Evolutionary conservation across 116 monocot species (phyloP).

Genomic region (Iris pallida): DNA sequence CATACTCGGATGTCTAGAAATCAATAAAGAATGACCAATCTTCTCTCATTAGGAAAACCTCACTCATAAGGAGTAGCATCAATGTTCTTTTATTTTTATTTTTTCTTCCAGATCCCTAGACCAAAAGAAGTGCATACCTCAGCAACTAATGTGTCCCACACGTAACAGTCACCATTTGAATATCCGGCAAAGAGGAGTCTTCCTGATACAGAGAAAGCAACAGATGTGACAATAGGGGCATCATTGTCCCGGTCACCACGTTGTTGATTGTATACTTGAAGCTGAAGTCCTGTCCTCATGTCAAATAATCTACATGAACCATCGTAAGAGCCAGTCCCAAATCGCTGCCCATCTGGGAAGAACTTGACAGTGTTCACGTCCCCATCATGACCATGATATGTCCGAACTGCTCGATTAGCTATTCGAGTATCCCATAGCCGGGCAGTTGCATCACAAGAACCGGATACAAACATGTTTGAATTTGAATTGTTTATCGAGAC

Average conservation of each 20-base stretch:
- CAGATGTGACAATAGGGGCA: conserved; percentile 63
- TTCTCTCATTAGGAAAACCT: too few relatives aligned
- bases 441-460: conserved; percentile 90
- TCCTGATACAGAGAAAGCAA: conserved; percentile 94
- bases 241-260: conserved; percentile 39
- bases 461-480: conserved; percentile 91
- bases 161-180: conserved; percentile 91
- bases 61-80: too few relatives aligned
- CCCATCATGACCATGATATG: conserved; percentile 75
- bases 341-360: conserved; percentile 93
- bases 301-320: conserved; percentile 89
- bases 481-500: conserved; percentile 77
- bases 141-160: conserved; percentile 93
- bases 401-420: conserved; percentile 82
- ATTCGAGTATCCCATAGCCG: conserved; percentile 87
- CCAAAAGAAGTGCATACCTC: conserved; percentile 41
- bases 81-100: neutral
- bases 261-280: conserved; percentile 67
- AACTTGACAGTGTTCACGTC: conserved; percentile 91
- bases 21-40: too few relatives aligned
- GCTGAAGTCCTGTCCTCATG: conserved; percentile 93
- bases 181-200: conserved; percentile 96
- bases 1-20: too few relatives aligned
- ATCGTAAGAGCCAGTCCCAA: conserved; percentile 97
- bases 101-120: neutral